Conservation (phyloP, 2,329 filamentous ascomycete species). For the Cladophialophora exuberans region DNA sequence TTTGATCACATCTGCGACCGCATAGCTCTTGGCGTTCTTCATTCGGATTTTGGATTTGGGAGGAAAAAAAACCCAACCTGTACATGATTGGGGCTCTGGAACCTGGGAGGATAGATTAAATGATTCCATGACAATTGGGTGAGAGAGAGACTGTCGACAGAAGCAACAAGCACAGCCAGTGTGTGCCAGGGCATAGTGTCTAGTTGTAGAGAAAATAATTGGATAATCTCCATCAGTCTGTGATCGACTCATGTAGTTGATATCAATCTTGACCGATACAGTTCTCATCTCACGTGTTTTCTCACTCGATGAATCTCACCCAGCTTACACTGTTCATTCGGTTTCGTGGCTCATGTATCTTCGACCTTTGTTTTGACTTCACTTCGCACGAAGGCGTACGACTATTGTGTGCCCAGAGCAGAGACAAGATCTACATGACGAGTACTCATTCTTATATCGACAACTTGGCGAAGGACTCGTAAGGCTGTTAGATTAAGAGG, state of each 20-base stretch:
- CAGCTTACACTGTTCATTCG: too few relatives aligned
- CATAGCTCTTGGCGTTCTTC: conserved; percentile 29
- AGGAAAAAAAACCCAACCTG: conserved; percentile 11
- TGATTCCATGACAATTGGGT: neutral
- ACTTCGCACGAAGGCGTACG: too few relatives aligned
- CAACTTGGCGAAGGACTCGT: neutral
- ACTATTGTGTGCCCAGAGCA: too few relatives aligned
- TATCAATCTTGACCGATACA: neutral
- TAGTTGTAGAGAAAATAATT: conserved; percentile 7
- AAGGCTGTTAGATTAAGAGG: conserved; percentile 8
- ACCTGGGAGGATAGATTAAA: conserved; percentile 1
- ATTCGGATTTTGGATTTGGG: neutral
- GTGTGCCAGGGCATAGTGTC: conserved; percentile 1
- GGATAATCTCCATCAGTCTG: conserved; percentile 1
- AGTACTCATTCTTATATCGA: neutral
- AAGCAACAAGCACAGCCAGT: neutral
- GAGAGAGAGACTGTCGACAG: neutral
- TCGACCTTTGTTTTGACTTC: too few relatives aligned
- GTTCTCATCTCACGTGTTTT: neutral
- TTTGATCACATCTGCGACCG: conserved; percentile 26
- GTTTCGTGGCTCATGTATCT: too few relatives aligned
- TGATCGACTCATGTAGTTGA: neutral
- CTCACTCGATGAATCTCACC: neutral
- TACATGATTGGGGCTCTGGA: conserved; percentile 16
- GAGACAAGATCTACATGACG: neutral